Evolutionary conservation across 495 filamentous ascomycete species (phyloP).

Genomic region (Xylaria bambusicola): DNA sequence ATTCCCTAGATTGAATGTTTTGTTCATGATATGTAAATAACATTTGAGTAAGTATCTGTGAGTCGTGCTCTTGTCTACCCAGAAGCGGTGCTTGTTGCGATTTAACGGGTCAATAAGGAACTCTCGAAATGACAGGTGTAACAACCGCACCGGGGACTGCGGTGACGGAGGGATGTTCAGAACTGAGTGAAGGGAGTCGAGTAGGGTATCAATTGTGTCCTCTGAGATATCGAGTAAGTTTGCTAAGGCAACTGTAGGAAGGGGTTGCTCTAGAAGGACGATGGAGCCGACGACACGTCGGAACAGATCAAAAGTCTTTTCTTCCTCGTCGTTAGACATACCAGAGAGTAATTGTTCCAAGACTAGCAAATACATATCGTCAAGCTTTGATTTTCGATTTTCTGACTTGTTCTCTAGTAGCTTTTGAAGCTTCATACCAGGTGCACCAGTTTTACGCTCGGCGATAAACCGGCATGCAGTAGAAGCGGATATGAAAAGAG

Average conservation of each 20-base stretch:
- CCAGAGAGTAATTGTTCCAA: background rate
- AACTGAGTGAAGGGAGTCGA: constrained; percentile 34
- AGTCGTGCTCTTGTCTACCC: constrained; percentile 28
- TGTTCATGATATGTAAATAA: constrained; percentile 39
- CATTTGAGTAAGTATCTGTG: constrained; percentile 17
- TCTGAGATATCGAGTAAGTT: constrained; percentile 20
- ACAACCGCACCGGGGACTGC: constrained; percentile 22
- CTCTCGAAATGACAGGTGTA: constrained; percentile 34
- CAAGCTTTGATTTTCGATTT: constrained; percentile 22
- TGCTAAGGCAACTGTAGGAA: constrained; percentile 21
- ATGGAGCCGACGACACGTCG: constrained; percentile 29
- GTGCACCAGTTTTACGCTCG: constrained; percentile 17
- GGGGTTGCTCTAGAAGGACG: constrained; percentile 24
- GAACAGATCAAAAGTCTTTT: background rate
- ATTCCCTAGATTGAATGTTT: constrained; percentile 38
- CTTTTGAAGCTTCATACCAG: constrained; percentile 17
- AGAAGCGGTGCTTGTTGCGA: constrained; percentile 24
- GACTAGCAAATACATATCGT: background rate
- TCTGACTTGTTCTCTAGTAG: constrained; percentile 18
- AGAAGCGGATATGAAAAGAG: constrained; percentile 48
- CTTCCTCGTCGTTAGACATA: background rate
- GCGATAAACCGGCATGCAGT: constrained; percentile 42
- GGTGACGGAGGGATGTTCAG: constrained; percentile 24
- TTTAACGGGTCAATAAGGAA: constrained; percentile 31
- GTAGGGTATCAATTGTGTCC: constrained; percentile 8